Conservation (phyloP, 2,329 filamentous ascomycete genomes). For the Fusarium nodosum region DNA sequence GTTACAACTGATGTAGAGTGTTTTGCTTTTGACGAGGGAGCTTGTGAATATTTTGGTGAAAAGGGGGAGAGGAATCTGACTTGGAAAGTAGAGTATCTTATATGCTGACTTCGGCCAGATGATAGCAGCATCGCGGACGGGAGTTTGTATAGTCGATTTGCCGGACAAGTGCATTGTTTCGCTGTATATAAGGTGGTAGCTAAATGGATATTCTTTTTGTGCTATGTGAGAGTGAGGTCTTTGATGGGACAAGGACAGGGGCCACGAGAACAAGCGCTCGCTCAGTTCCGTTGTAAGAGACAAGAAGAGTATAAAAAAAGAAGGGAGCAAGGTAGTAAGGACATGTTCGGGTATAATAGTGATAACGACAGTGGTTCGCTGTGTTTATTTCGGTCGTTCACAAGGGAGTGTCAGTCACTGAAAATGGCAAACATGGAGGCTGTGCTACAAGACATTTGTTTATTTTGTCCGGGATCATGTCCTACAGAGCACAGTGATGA, state of each 20-base stretch:
- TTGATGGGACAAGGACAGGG: slow-evolving; percentile 5
- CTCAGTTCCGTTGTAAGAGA: slow-evolving; percentile 4
- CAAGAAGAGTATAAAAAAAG: slow-evolving; percentile 10
- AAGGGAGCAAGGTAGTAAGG: slow-evolving; percentile 9
- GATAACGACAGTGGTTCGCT: slow-evolving; percentile 14
- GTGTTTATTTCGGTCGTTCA: slow-evolving; percentile 3
- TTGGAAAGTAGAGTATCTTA: slow-evolving; percentile 9
- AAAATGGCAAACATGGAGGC: slow-evolving; percentile 28
- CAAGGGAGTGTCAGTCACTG: slow-evolving; percentile 25
- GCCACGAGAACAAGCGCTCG: slow-evolving; percentile 20
- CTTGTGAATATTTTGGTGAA: slow-evolving; percentile 15
- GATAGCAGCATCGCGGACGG: slow-evolving; percentile 1
- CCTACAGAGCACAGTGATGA: slow-evolving; percentile 14
- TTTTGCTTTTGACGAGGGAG: slow-evolving; percentile 15
- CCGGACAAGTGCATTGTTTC: slow-evolving; percentile 26
- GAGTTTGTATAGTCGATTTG: slow-evolving; percentile 3
- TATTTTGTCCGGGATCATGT: slow-evolving; percentile 21
- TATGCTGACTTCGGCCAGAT: slow-evolving; percentile 9
- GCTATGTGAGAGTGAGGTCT: slow-evolving; percentile 8
- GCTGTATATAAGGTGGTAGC: slow-evolving; percentile 22
- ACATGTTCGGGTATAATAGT: slow-evolving; percentile 17
- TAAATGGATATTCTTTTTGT: slow-evolving; percentile 27
- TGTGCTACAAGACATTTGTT: slow-evolving; percentile 28
- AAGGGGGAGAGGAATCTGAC: slow-evolving; percentile 4
- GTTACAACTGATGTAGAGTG: slow-evolving; percentile 22